phyloP scores from a whole-genome alignment of 441 rosid species.

The Breynia disticha region DNA sequence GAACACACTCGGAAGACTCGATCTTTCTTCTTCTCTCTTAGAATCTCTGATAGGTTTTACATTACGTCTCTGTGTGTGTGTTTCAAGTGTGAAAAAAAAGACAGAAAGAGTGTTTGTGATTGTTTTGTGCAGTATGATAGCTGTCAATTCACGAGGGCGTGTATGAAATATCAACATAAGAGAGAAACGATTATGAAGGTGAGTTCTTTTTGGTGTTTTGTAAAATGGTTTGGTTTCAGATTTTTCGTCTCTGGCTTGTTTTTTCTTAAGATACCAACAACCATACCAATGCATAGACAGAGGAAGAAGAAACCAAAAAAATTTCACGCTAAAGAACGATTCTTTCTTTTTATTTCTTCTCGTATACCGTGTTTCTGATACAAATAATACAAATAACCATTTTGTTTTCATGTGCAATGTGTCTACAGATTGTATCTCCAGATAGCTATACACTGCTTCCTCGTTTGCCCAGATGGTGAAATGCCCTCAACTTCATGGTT shows the following conservation, averaged over 20 bases:
- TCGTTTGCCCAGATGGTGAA: slow-evolving; percentile 48
- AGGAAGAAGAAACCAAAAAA: not conserved
- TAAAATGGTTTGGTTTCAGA: slow-evolving; percentile 14
- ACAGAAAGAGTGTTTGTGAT: not conserved
- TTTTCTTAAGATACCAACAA: not conserved
- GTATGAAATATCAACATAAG: slow-evolving; percentile 11
- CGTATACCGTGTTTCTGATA: slow-evolving; percentile 29
- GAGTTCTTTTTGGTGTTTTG: slow-evolving; percentile 21
- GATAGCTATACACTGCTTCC: slow-evolving; percentile 11
- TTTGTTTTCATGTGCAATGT: slow-evolving; percentile 52
- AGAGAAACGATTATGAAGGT: slow-evolving; percentile 21
- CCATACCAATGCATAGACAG: slow-evolving; percentile 7
- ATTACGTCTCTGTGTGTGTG: too few species aligned
- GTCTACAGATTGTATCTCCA: slow-evolving; percentile 42
- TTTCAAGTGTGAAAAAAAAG: not conserved
- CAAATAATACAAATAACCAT: slow-evolving; percentile 13
- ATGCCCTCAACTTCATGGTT: slow-evolving; percentile 45
- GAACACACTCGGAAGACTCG: too few species aligned
- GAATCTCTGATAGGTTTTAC: too few species aligned
- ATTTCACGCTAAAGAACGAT: not conserved
- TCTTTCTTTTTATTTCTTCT: slow-evolving; percentile 11
- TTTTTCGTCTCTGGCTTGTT: slow-evolving; percentile 20
- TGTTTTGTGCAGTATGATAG: not conserved
- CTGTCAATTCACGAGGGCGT: slow-evolving; percentile 23
- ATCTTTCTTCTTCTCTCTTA: too few species aligned